These are phyloP conservation scores for Sugiyamaella americana DNA, from an alignment of 805 yeast species.

Conservation along the genomic window DNA sequence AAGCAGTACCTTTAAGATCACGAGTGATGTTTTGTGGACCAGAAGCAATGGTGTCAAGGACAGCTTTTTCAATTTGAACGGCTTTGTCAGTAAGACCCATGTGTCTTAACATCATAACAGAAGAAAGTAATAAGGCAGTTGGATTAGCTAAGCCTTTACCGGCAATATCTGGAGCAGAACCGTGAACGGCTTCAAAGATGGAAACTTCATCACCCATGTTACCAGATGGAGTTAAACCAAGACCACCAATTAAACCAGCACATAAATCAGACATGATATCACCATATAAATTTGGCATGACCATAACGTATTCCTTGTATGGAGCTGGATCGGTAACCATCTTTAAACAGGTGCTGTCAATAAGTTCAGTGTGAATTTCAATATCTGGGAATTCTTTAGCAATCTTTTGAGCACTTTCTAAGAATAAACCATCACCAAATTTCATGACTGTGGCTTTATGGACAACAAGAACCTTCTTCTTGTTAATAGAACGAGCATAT, in stretches of 20 bases:
- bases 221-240: conserved; percentile 98
- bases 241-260: conserved; percentile 96
- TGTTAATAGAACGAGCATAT: conserved; percentile 83
- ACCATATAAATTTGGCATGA: conserved; percentile 99
- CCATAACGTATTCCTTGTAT: conserved; percentile 86
- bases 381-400: conserved; percentile 90
- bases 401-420: conserved; percentile 81
- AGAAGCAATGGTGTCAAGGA: conserved; percentile 79
- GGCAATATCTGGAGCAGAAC: conserved; percentile 99
- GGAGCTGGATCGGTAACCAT: conserved; percentile 84
- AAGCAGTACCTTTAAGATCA: conserved; percentile 88
- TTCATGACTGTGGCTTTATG: conserved; percentile 99
- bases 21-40: conserved; percentile 95
- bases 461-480: conserved; percentile 86
- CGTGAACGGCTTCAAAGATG: conserved; percentile 98
- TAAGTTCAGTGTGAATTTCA: conserved; percentile 73
- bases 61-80: conserved; percentile 81
- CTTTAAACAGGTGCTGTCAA: conserved; percentile 91
- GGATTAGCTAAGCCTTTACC: conserved; percentile 99
- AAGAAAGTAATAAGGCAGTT: conserved; percentile 90
- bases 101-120: conserved; percentile 99
- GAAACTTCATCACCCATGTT: conserved; percentile 98
- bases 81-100: conserved; percentile 85
- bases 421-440: conserved; percentile 95
- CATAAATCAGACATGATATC: conserved; percentile 97